A percentile compares a stretch with the other conserved stretches of the same genome.
These are phyloP conservation scores for Sanghuangporus weigelae DNA, from an alignment of 1,284 basidiomycete genomes.

Conservation along the genomic window DNA sequence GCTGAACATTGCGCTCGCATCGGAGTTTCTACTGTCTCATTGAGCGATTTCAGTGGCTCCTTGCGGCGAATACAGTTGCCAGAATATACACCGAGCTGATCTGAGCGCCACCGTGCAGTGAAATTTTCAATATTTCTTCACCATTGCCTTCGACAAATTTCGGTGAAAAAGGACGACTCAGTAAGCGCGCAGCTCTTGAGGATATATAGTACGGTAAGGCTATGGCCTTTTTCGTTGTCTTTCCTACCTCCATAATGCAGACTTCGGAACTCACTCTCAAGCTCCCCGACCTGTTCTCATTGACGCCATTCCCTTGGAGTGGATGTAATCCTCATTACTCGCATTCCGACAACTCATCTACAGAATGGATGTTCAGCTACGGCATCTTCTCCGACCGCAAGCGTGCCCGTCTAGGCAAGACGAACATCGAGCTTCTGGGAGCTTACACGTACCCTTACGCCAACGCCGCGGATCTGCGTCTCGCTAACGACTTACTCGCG, in stretches of 20 bases:
- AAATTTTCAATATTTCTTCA: too few species aligned
- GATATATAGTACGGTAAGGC: background rate
- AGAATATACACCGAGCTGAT: too few species aligned
- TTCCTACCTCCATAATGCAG: background rate
- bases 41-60: too few species aligned
- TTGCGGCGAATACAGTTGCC: too few species aligned
- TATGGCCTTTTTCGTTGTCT: background rate
- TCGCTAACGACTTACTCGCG: conserved; percentile 59
- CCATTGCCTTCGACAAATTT: too few species aligned
- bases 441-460: conserved; percentile 59
- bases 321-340: conserved; percentile 47
- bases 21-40: too few species aligned
- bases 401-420: conserved; percentile 52
- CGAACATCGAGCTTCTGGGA: conserved; percentile 55
- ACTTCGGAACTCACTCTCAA: background rate
- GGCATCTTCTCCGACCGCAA: conserved; percentile 55
- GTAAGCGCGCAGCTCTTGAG: background rate
- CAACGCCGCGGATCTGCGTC: conserved; percentile 51
- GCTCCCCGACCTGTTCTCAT: conserved; percentile 6
- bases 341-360: conserved; percentile 46
- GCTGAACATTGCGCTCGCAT: too few species aligned
- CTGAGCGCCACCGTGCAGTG: too few species aligned
- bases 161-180: too few species aligned
- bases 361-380: conserved; percentile 58
- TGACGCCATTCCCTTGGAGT: conserved; percentile 19